Evolutionary conservation across 2,329 filamentous ascomycete species (phyloP).

Genomic region (Fusarium sp.): DNA sequence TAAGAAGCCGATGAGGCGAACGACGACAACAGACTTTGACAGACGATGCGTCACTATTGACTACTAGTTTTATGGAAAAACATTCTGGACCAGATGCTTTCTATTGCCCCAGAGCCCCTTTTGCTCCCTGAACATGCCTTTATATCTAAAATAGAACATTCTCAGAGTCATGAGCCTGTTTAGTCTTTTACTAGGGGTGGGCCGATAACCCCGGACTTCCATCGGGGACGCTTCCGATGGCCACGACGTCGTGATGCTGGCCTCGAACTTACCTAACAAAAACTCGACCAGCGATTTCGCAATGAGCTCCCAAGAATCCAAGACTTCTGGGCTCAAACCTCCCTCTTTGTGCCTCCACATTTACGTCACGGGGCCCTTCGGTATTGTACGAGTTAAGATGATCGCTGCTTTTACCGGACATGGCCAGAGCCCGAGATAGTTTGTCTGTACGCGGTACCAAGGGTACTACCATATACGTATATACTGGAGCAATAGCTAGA

Average conservation of each 20-base stretch:
- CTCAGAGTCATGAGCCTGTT: slow-evolving; percentile 42
- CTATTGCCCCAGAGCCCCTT: background rate
- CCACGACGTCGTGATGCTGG: slow-evolving; percentile 30
- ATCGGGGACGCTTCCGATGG: slow-evolving; percentile 36
- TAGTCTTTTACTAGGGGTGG: slow-evolving; percentile 35
- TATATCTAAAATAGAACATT: slow-evolving; percentile 36
- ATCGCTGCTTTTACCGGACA: slow-evolving; percentile 42
- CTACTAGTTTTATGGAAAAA: background rate
- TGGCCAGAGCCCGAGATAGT: slow-evolving; percentile 32
- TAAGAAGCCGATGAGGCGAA: slow-evolving; percentile 6
- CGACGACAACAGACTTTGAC: slow-evolving; percentile 5
- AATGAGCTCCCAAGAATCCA: slow-evolving; percentile 30
- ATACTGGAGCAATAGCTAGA: slow-evolving; percentile 10
- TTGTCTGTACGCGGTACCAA: background rate
- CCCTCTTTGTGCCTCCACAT: slow-evolving; percentile 41
- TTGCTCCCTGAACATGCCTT: slow-evolving; percentile 8
- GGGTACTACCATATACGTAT: slow-evolving; percentile 4
- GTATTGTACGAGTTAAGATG: slow-evolving; percentile 37
- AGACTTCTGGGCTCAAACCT: slow-evolving; percentile 28
- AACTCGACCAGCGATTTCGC: slow-evolving; percentile 41
- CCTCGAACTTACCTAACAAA: slow-evolving; percentile 41
- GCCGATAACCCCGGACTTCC: slow-evolving; percentile 30
- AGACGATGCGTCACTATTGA: slow-evolving; percentile 1
- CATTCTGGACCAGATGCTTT: slow-evolving; percentile 19
- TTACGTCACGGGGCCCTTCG: slow-evolving; percentile 39